Base-by-base conservation (phyloP, 352 stramenopile genomes). In the Pythium aquatile region DNA sequence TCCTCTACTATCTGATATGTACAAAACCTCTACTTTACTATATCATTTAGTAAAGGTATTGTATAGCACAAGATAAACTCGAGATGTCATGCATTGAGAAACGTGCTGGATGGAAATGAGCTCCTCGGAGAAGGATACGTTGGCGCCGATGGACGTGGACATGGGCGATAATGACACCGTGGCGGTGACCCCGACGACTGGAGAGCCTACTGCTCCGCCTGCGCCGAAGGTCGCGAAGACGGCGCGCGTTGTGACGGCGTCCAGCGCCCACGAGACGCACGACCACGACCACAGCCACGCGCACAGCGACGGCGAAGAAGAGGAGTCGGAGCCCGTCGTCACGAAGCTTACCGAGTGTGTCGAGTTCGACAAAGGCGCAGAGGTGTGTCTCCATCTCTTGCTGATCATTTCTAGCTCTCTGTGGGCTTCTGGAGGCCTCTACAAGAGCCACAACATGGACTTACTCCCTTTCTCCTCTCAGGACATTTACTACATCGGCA, bases 401-500 rank as follows among this genome's bases (percentile, higher is more conserved):
- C 29, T 46, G 62, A 17, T 28, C 32, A 32, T 16, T 48, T 30
- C 39, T 24, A n/a, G 16, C 8, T 3, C 28, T 20, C 29, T 26
- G 10, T 29, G 16, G 9, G 46, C 20, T 49, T 10, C 20, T 33
- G 28, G 28, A 54, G 20, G 20, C 20, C 20, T 24, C 20, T 24
- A 24, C 20, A 24, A 32, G 47, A 16, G 47, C n/a, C 9, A 4
- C 3, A 44, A 7, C 37, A 44, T 44, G 37, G 37, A 17, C 37
- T 44, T 58, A 10, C 33, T 30, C n/a, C 52, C 20, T 24, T 24
- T 24, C 20, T 24, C 20, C 20, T 24, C 20, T 24, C 20, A 90
- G 72, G 86, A 93, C n/a, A 65, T 94, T 17, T 92, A 91, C 66
- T 91, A 93, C 56, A 78, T 94, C 24, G 86, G 86, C 24, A 94